Percentiles rank a stretch among this genome's conserved stretches.
These are phyloP conservation scores for Streptanthus diversifolius DNA, from an alignment of 345 rosid species.

Conservation along the genomic window DNA sequence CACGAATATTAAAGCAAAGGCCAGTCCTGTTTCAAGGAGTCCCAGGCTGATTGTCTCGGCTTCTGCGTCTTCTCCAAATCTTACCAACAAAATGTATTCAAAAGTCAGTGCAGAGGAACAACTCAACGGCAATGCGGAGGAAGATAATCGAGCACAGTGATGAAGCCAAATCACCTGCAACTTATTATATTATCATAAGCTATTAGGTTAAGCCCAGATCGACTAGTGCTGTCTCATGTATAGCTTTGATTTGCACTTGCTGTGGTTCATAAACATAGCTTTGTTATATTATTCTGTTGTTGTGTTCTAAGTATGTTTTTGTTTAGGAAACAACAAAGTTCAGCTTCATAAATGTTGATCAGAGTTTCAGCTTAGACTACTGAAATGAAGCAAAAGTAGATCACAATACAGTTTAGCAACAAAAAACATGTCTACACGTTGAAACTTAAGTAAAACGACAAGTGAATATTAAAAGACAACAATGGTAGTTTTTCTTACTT, in stretches of 20 bases:
- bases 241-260: conserved; percentile 18
- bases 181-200: conserved; percentile 9
- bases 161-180: conserved; percentile 14
- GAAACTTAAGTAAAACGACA: not conserved
- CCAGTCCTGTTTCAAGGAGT: conserved; percentile 39
- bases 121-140: conserved; percentile 7
- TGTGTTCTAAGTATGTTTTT: not conserved
- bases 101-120: conserved; percentile 37
- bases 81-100: conserved; percentile 41
- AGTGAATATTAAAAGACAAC: not conserved
- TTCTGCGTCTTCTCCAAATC: conserved; percentile 39
- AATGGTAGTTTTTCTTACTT: not conserved
- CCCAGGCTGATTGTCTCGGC: conserved; percentile 30
- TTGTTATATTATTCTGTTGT: not conserved
- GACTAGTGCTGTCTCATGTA: conserved; percentile 9
- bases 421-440: conserved; percentile 13
- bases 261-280: conserved; percentile 13
- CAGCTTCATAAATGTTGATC: conserved; percentile 17
- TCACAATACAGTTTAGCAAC: conserved; percentile 9
- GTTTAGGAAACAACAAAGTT: conserved; percentile 2
- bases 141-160: not conserved
- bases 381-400: conserved; percentile 14
- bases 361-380: conserved; percentile 11
- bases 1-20: conserved; percentile 37
- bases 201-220: conserved; percentile 2